phyloP scores from a whole-genome alignment of 305 asterid species.

The Euphrasia arctica region DNA sequence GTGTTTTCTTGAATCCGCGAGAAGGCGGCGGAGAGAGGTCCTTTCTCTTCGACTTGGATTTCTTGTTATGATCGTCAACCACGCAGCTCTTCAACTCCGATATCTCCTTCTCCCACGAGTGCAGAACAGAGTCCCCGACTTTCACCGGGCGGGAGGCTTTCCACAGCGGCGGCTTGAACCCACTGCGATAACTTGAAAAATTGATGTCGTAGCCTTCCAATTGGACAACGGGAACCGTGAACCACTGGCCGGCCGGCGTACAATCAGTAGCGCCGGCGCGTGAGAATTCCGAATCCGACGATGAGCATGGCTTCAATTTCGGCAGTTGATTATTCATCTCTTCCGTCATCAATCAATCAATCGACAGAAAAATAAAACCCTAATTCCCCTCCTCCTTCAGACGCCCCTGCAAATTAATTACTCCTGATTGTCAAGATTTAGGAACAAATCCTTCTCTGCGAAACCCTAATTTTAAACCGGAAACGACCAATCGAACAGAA shows the following conservation, averaged over 20 bases:
- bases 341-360: conserved; percentile 25
- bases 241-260: conserved; percentile 25
- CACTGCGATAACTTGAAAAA: conserved; percentile 31
- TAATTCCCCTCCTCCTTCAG: conserved; percentile 29
- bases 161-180: no score
- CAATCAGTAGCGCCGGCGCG: conserved; percentile 27
- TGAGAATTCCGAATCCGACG: conserved; percentile 38
- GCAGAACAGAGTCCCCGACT: conserved; percentile 62
- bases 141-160: conserved; percentile 20
- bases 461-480: conserved; percentile 1
- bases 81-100: conserved; percentile 28
- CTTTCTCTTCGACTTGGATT: conserved; percentile 32
- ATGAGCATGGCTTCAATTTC: conserved; percentile 60
- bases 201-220: conserved; percentile 39
- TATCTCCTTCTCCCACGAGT: conserved; percentile 66
- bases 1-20: conserved; percentile 42
- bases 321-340: conserved; percentile 53
- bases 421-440: conserved; percentile 18
- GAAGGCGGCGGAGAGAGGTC: conserved; percentile 28
- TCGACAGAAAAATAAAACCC: conserved; percentile 34
- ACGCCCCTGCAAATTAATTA: conserved; percentile 25
- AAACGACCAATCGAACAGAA: not conserved
- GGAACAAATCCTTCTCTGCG: conserved; percentile 14
- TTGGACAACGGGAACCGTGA: conserved; percentile 47
- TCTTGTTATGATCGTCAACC: conserved; percentile 36